Base-by-base conservation (phyloP, 148 eudicot genomes). In the Pharnaceum exiguum region DNA sequence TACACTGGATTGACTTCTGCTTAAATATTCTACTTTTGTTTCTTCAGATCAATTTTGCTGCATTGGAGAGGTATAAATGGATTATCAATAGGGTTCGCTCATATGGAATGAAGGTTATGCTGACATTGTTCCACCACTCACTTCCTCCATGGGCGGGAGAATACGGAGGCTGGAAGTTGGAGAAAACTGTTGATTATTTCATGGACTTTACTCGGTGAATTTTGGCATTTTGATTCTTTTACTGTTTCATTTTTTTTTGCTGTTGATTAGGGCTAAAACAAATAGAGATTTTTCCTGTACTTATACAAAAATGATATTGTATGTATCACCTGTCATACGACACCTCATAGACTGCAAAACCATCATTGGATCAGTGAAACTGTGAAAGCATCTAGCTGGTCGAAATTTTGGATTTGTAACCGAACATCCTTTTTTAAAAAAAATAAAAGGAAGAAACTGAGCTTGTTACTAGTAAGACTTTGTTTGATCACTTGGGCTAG, bases 101-200 rank as follows among this genome's bases (percentile, higher is more conserved):
- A 23, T 86, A 81, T 71, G 96, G 91, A 69, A 88, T 93, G 99
- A 93, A 93, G 75, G 99, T 93, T 51, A 93, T 93, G 99, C 66
- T 93, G 58, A 93, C 99, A 57, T 61, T 93, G 63, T 93, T 93
- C 65, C 99, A 93, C 59, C 99, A 93, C 65, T 93, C 99, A 38
- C 79, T 93, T 68, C 99, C 96, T 28, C 86, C 95, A 40, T 89
- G 99, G 99, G 99, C 99, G 48, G 96, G 89, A 59, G 96, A 89
- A 55, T 93, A 89, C 69, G 99, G 99, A 59, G 99, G 99, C 50
- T 93, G 99, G 99, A 93, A 73, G 57, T 60, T 84, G 60, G 96
- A 93, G 76, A 93, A 89, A 65, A 93, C 99, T 8, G 95, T 85
- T 52, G 90, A 83, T 56, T 93, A 93, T 71, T 93, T 89, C 70